A percentile compares a stretch with the other conserved stretches of the same genome.
phyloP scores from a whole-genome alignment of 768 basidiomycete genomes.

The Kwoniella sp. region DNA sequence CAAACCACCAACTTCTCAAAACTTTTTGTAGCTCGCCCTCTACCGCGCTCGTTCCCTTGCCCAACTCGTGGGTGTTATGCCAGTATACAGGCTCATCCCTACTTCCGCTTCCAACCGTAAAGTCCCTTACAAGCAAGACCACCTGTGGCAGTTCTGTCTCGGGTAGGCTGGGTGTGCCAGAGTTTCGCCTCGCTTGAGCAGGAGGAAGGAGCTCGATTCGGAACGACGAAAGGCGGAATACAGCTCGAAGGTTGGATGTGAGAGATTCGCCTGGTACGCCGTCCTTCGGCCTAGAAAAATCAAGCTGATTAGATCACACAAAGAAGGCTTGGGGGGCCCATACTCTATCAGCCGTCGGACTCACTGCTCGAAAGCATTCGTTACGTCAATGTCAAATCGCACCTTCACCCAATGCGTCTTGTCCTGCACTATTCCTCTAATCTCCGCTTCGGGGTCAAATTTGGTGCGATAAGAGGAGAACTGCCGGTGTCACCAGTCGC shows the following conservation, averaged over 20 bases:
- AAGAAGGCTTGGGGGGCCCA: too few relatives aligned
- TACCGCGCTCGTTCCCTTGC: constrained; percentile 11
- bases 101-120: constrained; percentile 22
- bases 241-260: constrained; percentile 29
- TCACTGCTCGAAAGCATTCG: constrained; percentile 33
- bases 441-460: constrained; percentile 20
- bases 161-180: not conserved
- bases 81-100: constrained; percentile 26
- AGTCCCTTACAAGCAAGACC: constrained; percentile 22
- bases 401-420: constrained; percentile 23
- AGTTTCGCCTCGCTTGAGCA: not conserved
- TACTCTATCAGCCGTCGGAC: not conserved
- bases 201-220: constrained; percentile 13
- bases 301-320: constrained; percentile 2
- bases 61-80: constrained; percentile 13
- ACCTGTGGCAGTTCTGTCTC: constrained; percentile 18
- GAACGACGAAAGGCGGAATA: constrained; percentile 23
- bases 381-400: constrained; percentile 28
- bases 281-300: too few relatives aligned
- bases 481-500: constrained; percentile 7
- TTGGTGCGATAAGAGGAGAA: constrained; percentile 23
- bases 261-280: constrained; percentile 22
- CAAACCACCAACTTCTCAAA: constrained; percentile 37
- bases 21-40: constrained; percentile 26
- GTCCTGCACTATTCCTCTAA: constrained; percentile 24